A percentile compares a stretch with the other conserved stretches of the same genome.
Conservation (phyloP, 306 rosid species). For the Cyclanthera cordifolia region DNA sequence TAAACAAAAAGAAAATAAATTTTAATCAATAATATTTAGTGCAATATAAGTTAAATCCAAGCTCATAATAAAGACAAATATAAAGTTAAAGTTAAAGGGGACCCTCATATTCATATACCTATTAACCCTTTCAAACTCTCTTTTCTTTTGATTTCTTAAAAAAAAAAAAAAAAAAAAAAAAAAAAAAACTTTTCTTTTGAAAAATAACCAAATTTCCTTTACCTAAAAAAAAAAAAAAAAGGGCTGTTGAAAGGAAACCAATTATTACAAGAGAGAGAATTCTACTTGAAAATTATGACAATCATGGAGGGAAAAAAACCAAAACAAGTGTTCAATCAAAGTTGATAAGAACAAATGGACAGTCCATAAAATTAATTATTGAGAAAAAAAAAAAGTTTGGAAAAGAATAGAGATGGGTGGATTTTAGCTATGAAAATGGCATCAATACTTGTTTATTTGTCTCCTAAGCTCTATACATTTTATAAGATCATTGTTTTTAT, state of each 20-base stretch:
- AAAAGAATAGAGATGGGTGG: slow-evolving; percentile 12
- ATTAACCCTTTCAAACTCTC: neutral
- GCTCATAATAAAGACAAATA: slow-evolving; percentile 2
- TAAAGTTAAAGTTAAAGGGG: slow-evolving; percentile 11
- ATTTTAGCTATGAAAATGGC: slow-evolving; percentile 38
- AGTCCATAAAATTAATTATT: slow-evolving; percentile 7
- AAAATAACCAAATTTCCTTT: neutral
- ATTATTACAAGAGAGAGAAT: neutral
- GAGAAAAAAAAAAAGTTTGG: neutral
- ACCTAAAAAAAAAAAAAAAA: neutral
- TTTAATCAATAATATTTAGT: neutral
- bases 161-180: neutral
- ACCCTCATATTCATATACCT: neutral
- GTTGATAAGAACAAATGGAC: slow-evolving; percentile 1
- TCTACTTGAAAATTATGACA: neutral
- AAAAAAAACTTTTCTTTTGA: neutral
- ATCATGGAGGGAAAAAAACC: no score
- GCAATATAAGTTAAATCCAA: neutral
- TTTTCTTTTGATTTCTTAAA: neutral
- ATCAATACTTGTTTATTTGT: slow-evolving; percentile 43
- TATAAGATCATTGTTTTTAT: no score
- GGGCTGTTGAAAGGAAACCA: neutral
- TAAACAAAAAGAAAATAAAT: neutral
- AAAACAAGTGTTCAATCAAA: slow-evolving; percentile 6
- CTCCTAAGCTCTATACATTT: slow-evolving; percentile 37